Base-by-base conservation (phyloP, 768 basidiomycete genomes). In the Pholiota microspora region DNA sequence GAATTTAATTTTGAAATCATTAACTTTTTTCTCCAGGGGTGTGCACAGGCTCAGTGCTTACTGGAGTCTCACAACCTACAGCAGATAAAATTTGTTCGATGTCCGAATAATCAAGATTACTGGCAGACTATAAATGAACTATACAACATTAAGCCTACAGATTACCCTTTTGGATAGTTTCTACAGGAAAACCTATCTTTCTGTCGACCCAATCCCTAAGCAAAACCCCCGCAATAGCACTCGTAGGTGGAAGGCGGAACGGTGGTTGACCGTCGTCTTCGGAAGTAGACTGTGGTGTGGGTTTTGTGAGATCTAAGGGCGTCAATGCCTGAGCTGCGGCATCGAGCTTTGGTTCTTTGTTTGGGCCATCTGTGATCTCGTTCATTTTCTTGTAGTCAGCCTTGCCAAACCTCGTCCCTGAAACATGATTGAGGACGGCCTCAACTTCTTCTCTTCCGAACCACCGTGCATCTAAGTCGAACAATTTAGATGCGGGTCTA, bases 201-300 rank as follows among this genome's bases (percentile, higher is more conserved):
- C 82, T 77, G 35, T 85, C 80, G 4, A 77, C 87, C 94, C 94
- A 95, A 51, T 92, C 82, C 46, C 81, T 74, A 61, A 96, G 88
- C 64, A 96, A 69, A 27, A 89, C 83, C n/a, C 94, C 94, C 0
- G 89, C 92, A 52, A 94, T 87, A 7, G 92, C 89, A 21, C 82
- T 87, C 2, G 66, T 64, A 6, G 90, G 86, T 1, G 94, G 93
- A n/a, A 94, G 70, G 58, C 80, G 82, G 71, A 94, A 86, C 7
- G 82, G 73, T 4, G 82, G 77, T 45, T 31, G 29, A 12, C 79
- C 80, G 27, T 79, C 80, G 24, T 70, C 73, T 24, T 53, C 55
- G 45, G 42, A 46, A 52, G 25, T 62, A 21, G 46, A 65, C 51
- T 36, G 52, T 24, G 45, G 31, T 28, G 55, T 63, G 40, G 53